phyloP scores from a whole-genome alignment of 495 filamentous ascomycete genomes.

The Aspergillus sparsus region DNA sequence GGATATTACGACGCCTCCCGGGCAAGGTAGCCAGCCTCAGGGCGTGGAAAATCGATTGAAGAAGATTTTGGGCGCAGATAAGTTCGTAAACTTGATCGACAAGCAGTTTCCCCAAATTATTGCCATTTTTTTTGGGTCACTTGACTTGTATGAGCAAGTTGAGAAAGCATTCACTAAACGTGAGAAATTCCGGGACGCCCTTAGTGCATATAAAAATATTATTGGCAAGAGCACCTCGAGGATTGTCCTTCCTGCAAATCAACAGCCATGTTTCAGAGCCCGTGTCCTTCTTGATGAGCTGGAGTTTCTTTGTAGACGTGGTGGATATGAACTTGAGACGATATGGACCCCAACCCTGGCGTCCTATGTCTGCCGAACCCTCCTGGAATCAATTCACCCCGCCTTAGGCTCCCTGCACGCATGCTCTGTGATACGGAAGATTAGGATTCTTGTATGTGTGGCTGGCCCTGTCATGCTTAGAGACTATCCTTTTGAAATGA shows the following conservation, averaged over 20 bases:
- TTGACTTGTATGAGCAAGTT: conserved; percentile 74
- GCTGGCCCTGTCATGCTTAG: conserved; percentile 67
- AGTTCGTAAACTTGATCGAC: conserved; percentile 60
- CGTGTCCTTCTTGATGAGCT: conserved; percentile 74
- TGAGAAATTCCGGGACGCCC: conserved; percentile 56
- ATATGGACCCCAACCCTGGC: conserved; percentile 80
- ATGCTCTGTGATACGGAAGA: conserved; percentile 81
- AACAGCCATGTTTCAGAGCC: conserved; percentile 83
- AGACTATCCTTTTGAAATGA: conserved; percentile 90
- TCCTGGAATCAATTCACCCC: conserved; percentile 81
- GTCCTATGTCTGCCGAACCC: conserved; percentile 70
- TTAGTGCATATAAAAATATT: conserved; percentile 66
- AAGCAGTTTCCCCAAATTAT: conserved; percentile 75
- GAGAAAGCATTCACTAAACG: conserved; percentile 72
- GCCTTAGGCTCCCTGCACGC: conserved; percentile 84
- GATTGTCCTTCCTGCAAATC: conserved; percentile 63
- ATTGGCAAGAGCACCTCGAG: conserved; percentile 61
- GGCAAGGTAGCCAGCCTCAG: conserved; percentile 50
- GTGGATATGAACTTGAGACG: conserved; percentile 58
- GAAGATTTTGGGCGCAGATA: conserved; percentile 65
- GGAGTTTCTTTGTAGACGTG: conserved; percentile 70
- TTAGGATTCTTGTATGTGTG: conserved; percentile 77
- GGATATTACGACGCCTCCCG: conserved; percentile 65
- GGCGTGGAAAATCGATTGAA: conserved; percentile 70
- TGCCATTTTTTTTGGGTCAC: conserved; percentile 64